A percentile compares a stretch with the other conserved stretches of the same genome.
These are phyloP conservation scores for Anacardium occidentale DNA, from an alignment of 345 rosid genomes.

Conservation along the genomic window DNA sequence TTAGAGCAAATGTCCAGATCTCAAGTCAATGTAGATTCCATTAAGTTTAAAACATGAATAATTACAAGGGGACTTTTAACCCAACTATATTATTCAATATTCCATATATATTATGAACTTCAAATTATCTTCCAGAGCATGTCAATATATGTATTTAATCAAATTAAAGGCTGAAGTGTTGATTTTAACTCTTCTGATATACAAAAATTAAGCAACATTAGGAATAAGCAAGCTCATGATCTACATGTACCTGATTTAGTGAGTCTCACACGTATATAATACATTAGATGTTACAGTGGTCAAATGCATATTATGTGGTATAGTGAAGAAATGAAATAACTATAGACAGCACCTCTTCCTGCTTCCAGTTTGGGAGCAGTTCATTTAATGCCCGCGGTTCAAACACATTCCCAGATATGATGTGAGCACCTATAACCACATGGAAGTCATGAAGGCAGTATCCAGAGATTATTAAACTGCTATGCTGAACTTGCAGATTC, in stretches of 20 bases:
- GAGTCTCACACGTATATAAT: slow-evolving; percentile 4
- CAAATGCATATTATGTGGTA: not conserved
- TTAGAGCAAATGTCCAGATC: not conserved
- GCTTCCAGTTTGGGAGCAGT: slow-evolving; percentile 88
- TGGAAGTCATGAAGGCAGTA: slow-evolving; percentile 1
- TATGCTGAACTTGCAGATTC: slow-evolving; percentile 18
- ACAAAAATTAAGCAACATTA: not conserved
- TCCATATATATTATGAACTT: not conserved
- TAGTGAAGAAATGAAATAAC: slow-evolving; percentile 1
- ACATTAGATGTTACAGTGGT: not conserved
- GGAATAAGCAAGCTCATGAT: not conserved
- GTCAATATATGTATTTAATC: not conserved
- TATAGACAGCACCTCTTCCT: slow-evolving; percentile 57
- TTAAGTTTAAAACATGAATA: not conserved
- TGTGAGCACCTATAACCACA: slow-evolving; percentile 69
- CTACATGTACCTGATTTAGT: not conserved
- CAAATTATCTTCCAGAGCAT: not conserved
- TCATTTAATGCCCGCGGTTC: slow-evolving; percentile 88
- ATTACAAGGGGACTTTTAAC: not conserved
- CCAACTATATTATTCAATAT: not conserved
- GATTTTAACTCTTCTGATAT: not conserved
- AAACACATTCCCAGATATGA: slow-evolving; percentile 85
- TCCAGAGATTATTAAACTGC: not conserved
- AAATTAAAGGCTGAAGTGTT: not conserved
- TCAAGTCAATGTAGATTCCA: not conserved